Base-by-base conservation (phyloP, 306 rosid species). In the Coriaria nepalensis region DNA sequence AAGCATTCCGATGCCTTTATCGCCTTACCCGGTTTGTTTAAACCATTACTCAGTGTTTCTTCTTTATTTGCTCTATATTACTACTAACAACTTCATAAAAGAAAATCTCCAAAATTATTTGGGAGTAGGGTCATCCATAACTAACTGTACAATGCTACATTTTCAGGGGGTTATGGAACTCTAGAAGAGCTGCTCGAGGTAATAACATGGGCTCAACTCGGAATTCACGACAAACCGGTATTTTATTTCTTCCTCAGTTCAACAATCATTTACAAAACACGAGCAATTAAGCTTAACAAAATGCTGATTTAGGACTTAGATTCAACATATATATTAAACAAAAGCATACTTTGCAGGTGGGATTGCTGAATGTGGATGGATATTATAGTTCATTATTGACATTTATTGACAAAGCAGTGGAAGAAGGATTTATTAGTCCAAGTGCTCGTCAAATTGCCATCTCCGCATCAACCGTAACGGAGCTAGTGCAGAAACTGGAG, bases 161-260 rank as follows among this genome's bases (percentile, higher is more conserved):
- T 39, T 63, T 53, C 75, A 90, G 98, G 98, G 37, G 98, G 98
- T 34, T 85, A 90, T 77, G 98, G 98, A 62, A 90, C 98, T 36
- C 68, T 90, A 53, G 98, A 90, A 71, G 95, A 90, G 72, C 81
- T 90, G 39, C 98, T 90, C 67, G 95, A 90, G 68, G 98, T 79
- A 51, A 90, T 90, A 69, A 85, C 98, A 6, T 90, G 98, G 98
- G 98, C 98, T 52, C 98, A 90, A 57, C 95, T 90, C 55, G 98
- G 98, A 58, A 90, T 90, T 64, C 98, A 90, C 46, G 98, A 90
- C 57, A 90, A 90, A 62, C 98, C 98, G 54, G 98, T 88, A 62
- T 55, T 43, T 20, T 69, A 29, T 34, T 42, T 29, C 44, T 48
- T 50, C 51, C 35, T 54, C 55, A 49, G 8, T 51, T n/a, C n/a